A percentile compares a stretch with the other conserved stretches of the same genome.
These are phyloP conservation scores for Isatis tinctoria DNA, from an alignment of 345 rosid species.

Conservation along the genomic window DNA sequence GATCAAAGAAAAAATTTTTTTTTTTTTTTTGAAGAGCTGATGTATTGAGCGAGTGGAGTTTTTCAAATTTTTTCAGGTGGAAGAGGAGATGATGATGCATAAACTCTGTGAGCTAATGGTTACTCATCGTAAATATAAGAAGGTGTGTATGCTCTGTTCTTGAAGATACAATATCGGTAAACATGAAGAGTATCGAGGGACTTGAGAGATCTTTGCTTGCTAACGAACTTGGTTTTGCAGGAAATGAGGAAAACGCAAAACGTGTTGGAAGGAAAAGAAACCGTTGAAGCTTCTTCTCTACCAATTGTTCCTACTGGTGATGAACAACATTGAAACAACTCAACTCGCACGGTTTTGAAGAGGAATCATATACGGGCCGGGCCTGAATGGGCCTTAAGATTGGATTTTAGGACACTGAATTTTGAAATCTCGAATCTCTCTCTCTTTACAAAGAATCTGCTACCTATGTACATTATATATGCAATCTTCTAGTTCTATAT, in stretches of 20 bases:
- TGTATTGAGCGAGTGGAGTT: not conserved
- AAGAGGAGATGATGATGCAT: conserved; percentile 76
- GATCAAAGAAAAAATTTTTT: not conserved
- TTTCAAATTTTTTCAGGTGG: conserved; percentile 46
- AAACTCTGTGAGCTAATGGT: conserved; percentile 58
- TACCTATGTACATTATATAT: conserved; percentile 5
- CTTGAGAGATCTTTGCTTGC: not conserved
- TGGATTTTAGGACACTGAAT: not conserved
- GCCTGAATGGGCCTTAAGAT: not conserved
- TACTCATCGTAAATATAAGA: conserved; percentile 38
- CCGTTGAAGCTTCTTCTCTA: not conserved
- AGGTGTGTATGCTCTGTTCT: conserved; percentile 35
- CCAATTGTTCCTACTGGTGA: not conserved
- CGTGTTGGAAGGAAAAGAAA: not conserved
- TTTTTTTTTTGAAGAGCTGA: not conserved
- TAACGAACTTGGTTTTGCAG: conserved; percentile 11
- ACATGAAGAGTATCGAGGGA: not conserved
- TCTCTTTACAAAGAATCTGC: conserved; percentile 8
- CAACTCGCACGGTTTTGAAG: not conserved
- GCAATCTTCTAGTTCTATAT: conserved; percentile 1
- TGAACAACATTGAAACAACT: conserved; percentile 9
- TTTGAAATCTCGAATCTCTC: not conserved
- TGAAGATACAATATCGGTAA: not conserved
- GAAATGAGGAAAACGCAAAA: not conserved
- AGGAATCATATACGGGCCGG: not conserved